These are phyloP conservation scores for Gossypium trilobum DNA, from an alignment of 441 rosid species.

Conservation along the genomic window DNA sequence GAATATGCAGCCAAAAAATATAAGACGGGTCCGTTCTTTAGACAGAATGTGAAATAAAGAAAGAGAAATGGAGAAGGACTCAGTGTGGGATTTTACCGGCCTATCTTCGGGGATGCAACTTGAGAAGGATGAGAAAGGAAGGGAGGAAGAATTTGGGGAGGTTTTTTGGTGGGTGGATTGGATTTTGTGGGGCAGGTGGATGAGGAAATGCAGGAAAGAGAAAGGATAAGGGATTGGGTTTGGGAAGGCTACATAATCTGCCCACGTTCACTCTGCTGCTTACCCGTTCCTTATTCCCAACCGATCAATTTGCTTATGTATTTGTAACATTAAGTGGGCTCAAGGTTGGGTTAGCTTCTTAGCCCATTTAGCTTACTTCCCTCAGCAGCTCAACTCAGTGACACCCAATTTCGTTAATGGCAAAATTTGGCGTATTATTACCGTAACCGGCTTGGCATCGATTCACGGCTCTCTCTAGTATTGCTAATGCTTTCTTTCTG, in stretches of 20 bases:
- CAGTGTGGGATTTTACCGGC: neutral
- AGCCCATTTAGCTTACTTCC: neutral
- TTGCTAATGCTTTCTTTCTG: neutral
- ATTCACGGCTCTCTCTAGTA: neutral
- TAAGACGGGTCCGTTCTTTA: neutral
- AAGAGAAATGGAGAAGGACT: neutral
- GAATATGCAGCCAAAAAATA: neutral
- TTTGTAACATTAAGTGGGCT: neutral
- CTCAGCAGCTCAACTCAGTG: neutral
- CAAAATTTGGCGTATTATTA: neutral
- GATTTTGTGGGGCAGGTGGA: neutral
- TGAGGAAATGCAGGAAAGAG: neutral
- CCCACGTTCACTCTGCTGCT: neutral
- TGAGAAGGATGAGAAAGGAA: neutral
- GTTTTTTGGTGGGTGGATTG: neutral
- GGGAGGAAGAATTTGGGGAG: neutral
- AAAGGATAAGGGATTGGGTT: neutral
- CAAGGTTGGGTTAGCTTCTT: neutral
- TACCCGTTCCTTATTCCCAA: neutral
- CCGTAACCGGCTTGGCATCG: neutral
- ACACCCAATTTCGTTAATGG: neutral
- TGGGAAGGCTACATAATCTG: neutral
- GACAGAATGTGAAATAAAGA: neutral
- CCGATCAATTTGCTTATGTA: neutral
- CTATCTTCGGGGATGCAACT: neutral